Base-by-base conservation (phyloP, 148 eudicot genomes). In the Dianthus caryophyllus region DNA sequence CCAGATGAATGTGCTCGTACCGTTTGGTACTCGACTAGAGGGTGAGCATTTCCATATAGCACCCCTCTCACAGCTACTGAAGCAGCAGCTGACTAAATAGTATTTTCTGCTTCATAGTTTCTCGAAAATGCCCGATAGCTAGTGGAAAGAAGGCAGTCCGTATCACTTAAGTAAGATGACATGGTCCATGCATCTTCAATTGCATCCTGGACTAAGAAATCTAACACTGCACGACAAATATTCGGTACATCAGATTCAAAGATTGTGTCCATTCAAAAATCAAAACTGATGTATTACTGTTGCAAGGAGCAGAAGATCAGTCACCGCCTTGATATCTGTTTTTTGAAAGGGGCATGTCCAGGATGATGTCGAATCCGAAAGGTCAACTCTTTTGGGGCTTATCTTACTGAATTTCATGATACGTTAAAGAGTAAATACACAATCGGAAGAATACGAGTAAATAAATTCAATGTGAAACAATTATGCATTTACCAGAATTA, bases 11-110 rank as follows among this genome's bases (percentile, higher is more conserved):
- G n/a, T n/a, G n/a, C n/a, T n/a, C n/a, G n/a, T n/a, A n/a, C n/a
- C n/a, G n/a, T n/a, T n/a, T n/a, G n/a, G n/a, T n/a, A n/a, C n/a
- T n/a, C n/a, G n/a, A n/a, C n/a, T n/a, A n/a, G n/a, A 30, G 93
- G 96, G 58, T 83, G 85, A 63, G 81, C 77, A 75, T 94, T 94
- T 61, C 99, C 99, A 75, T 83, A 94, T 21, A 94, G 85, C 65
- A 86, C 89, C 41, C 99, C 99, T 54, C 99, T 85, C 21, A 81
- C 97, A 72, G 96, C 92, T 52, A 94, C 81, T 51, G 97, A 94
- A 77, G 97, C 99, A 71, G 99, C 99, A 72, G 85, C 83, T 71
- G 97, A 94, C 65, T 88, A 96, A 63, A 85, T 36, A 72, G 84
- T 65, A 76, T 90, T 94, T 76, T 88, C 96, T 71, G 83, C 83